These are phyloP conservation scores for Coemansia sp. DNA, from an alignment of 192 early-diverging fungal species.

Conservation along the genomic window DNA sequence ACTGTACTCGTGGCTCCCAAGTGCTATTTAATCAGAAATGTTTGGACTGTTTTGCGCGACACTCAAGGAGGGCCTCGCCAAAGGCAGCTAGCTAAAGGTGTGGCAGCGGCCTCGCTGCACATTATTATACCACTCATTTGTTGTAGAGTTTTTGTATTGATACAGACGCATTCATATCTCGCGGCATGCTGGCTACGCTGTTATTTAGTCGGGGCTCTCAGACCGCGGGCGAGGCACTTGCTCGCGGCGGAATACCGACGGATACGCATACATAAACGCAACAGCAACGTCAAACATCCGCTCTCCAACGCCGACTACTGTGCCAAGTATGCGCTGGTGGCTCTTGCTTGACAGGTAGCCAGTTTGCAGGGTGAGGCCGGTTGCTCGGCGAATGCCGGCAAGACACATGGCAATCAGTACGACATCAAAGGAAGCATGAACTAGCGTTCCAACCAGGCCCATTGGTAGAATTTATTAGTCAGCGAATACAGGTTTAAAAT, in stretches of 20 bases:
- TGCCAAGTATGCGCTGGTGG: slow-evolving; percentile 40
- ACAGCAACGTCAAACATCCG: slow-evolving; percentile 49
- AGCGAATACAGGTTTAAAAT: not conserved
- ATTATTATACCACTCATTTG: not conserved
- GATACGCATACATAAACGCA: slow-evolving; percentile 47
- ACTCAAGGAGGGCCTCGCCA: slow-evolving; percentile 31
- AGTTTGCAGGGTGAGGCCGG: slow-evolving; percentile 39
- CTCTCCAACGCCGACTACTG: slow-evolving; percentile 39
- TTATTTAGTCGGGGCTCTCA: slow-evolving; percentile 2
- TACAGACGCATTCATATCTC: not conserved
- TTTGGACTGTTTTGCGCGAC: slow-evolving; percentile 38
- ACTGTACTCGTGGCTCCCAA: slow-evolving; percentile 28
- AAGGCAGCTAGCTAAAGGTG: slow-evolving; percentile 10
- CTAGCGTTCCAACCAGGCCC: slow-evolving; percentile 39
- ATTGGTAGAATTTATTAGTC: slow-evolving; percentile 8
- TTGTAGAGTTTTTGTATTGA: not conserved
- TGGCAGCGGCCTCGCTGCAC: not conserved
- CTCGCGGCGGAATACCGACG: slow-evolving; percentile 41
- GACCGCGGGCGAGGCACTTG: slow-evolving; percentile 6
- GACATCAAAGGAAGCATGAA: slow-evolving; percentile 41
- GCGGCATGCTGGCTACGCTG: not conserved
- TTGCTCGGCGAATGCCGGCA: slow-evolving; percentile 50
- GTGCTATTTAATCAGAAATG: slow-evolving; percentile 31
- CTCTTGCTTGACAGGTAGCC: slow-evolving; percentile 27
- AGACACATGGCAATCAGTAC: slow-evolving; percentile 42